Percentiles rank a stretch among this genome's conserved stretches.
phyloP scores from a whole-genome alignment of 2,329 filamentous ascomycete species.

The Trichoderma asperellum region DNA sequence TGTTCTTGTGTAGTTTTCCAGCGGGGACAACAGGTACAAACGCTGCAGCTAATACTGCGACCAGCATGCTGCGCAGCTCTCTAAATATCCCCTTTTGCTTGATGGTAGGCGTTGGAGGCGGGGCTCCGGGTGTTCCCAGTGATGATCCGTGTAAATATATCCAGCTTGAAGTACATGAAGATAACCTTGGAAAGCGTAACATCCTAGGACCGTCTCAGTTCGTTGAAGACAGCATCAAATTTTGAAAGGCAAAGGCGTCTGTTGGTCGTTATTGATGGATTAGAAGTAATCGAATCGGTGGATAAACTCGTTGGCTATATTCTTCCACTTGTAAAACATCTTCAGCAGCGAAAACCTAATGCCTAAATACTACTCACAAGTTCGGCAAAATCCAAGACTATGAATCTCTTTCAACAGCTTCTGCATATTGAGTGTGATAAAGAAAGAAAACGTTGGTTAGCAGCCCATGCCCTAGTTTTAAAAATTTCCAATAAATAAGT shows the following conservation, averaged over 20 bases:
- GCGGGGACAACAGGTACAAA: not conserved
- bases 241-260: not conserved
- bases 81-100: not conserved
- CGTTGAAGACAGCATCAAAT: rapidly evolving
- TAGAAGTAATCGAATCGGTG: not conserved
- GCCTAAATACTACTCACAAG: not conserved
- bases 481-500: no score
- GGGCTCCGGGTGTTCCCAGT: not conserved
- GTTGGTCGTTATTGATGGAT: not conserved
- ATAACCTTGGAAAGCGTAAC: not conserved
- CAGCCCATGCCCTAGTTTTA: rapidly evolving
- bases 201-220: not conserved
- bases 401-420: rapidly evolving
- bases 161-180: not conserved
- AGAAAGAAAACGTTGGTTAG: not conserved
- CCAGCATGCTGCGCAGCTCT: not conserved
- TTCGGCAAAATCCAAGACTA: rapidly evolving
- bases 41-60: not conserved
- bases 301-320: rapidly evolving
- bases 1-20: not conserved
- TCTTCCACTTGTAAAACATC: not conserved
- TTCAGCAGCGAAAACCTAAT: not conserved
- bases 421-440: not conserved
- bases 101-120: not conserved
- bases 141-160: not conserved